Conservation (phyloP, 495 filamentous ascomycete species). For the Letharia columbiana region DNA sequence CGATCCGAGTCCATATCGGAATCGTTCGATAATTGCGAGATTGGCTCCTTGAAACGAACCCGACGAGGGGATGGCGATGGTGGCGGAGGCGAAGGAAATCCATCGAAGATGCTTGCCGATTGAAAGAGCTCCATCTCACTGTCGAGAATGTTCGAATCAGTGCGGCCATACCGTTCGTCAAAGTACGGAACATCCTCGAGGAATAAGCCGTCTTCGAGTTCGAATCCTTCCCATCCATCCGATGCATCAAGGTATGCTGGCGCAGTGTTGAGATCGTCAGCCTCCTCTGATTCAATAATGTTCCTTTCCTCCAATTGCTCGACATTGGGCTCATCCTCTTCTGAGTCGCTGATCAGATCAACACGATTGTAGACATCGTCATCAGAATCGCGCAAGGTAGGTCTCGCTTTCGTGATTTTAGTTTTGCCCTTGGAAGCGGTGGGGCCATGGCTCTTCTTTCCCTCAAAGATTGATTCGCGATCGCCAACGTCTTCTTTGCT, state of each 20-base stretch:
- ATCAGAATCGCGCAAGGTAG: slow-evolving; percentile 29
- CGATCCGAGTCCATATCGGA: slow-evolving; percentile 12
- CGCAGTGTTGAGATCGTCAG: slow-evolving; percentile 32
- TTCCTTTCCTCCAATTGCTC: slow-evolving; percentile 64
- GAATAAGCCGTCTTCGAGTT: slow-evolving; percentile 43
- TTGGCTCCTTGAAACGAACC: slow-evolving; percentile 22
- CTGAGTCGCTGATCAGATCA: slow-evolving; percentile 67
- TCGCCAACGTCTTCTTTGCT: slow-evolving; percentile 11
- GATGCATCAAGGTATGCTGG: slow-evolving; percentile 27
- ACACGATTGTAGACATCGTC: slow-evolving; percentile 66
- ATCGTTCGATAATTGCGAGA: slow-evolving; percentile 1
- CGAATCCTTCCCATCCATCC: slow-evolving; percentile 51
- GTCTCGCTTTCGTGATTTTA: not conserved
- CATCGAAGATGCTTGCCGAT: not conserved
- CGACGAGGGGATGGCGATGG: slow-evolving; percentile 14
- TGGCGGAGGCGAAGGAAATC: not conserved
- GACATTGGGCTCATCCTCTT: slow-evolving; percentile 67
- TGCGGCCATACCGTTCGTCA: slow-evolving; percentile 36
- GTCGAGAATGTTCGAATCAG: slow-evolving; percentile 31
- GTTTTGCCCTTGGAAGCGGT: not conserved
- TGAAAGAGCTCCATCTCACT: slow-evolving; percentile 39
- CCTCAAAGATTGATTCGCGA: not conserved
- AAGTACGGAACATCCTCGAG: slow-evolving; percentile 42
- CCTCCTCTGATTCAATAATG: slow-evolving; percentile 53
- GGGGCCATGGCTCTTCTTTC: not conserved